phyloP scores from a whole-genome alignment of 2,329 filamentous ascomycete species.

The Hypomyces perniciosus region DNA sequence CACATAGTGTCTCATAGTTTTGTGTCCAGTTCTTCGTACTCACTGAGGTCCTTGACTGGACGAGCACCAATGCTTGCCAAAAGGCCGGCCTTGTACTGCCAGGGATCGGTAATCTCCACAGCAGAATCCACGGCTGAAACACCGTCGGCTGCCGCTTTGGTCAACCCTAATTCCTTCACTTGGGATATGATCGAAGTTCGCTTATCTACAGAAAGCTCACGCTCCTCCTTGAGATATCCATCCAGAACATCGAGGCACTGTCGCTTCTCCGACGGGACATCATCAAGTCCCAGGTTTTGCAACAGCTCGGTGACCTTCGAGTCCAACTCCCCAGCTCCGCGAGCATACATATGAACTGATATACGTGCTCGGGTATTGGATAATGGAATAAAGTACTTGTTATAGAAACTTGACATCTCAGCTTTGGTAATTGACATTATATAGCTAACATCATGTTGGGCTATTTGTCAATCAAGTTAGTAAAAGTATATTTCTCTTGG shows the following conservation, averaged over 20 bases:
- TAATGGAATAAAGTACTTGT: conserved; percentile 65
- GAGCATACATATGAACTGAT: conserved; percentile 75
- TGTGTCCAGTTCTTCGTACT: conserved; percentile 78
- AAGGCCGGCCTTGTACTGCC: conserved; percentile 72
- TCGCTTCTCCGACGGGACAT: conserved; percentile 35
- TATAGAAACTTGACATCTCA: conserved; percentile 76
- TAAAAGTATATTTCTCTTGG: too few species aligned
- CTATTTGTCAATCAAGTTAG: conserved; percentile 32
- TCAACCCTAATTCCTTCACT: conserved; percentile 38
- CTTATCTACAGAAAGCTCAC: conserved; percentile 44
- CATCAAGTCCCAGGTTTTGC: conserved; percentile 29
- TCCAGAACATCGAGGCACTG: conserved; percentile 46
- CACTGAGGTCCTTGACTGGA: conserved; percentile 67
- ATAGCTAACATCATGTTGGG: conserved; percentile 67
- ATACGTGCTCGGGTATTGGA: conserved; percentile 75
- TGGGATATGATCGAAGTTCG: conserved; percentile 41
- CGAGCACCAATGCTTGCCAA: conserved; percentile 65
- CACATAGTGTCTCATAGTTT: conserved; percentile 54
- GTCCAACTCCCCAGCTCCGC: conserved; percentile 46
- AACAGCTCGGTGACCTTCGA: conserved; percentile 38
- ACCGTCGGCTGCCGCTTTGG: conserved; percentile 36
- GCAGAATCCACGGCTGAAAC: conserved; percentile 36
- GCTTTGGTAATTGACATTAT: conserved; percentile 70
- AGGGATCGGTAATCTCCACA: conserved; percentile 68
- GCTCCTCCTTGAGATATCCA: conserved; percentile 42